Evolutionary conservation across 768 basidiomycete genomes (phyloP), one percentile per base, ranked within the genome.

Genomic region (Panus rudis): DNA sequence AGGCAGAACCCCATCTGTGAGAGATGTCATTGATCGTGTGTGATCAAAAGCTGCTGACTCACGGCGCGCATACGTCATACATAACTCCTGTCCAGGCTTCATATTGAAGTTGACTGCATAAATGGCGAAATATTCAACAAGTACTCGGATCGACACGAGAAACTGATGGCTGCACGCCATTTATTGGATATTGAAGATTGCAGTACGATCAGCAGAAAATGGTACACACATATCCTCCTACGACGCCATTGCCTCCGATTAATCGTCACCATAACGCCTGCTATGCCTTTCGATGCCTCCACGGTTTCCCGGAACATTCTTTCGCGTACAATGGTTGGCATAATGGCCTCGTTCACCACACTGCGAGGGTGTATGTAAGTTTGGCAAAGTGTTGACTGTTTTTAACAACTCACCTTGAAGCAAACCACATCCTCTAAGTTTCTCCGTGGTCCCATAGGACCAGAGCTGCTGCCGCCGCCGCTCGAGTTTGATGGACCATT

Each of bases 301-400:
- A 38, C 92, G 75, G 59, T 89, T 91, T 11, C 92, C 92, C 21
- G 92, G 92, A 19, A 91, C 84, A 59, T 92, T 92, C 43, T 86
- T 70, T 61, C 92, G 92, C 31, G 84, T 78, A 63, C 93, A 96
- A 54, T 88, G 81, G 59, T 96, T 94, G 16, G 93, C 93, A 58
- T 94, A 94, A 59, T 98, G 94, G 1, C 94, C 94, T 52, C 85
- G 84, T 61, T 90, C 82, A 27, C 89, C 89, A 56, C 92, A 96
- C 83, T 91, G 49, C 4, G 51, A 44, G 39, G 42, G 44, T 52
- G 25, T 40, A 26, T 44, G 38, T 41, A 41, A 43, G 22, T 43
- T 16, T 46, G n/a, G 4, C 2, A 28, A 16, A 10, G 10, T 30
- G 10, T 16, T 30, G 28, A 30, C 28, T 16, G 10, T 10, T 16